Evolutionary conservation across 495 filamentous ascomycete genomes (phyloP).

Genomic region (Neurospora intermedia): DNA sequence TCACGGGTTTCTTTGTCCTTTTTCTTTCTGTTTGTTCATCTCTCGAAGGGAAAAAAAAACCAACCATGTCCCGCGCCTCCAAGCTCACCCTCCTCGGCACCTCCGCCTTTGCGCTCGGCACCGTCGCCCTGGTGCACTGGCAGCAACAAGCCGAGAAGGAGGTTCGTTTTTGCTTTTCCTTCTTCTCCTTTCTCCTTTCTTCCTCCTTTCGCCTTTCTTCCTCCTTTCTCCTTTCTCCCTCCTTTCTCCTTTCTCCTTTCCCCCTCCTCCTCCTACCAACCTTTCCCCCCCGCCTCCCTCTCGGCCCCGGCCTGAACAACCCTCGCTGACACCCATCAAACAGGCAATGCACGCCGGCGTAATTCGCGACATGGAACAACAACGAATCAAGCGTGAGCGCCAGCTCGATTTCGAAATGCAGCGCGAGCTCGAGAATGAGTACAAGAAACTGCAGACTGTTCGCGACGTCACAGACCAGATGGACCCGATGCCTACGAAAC

Average conservation of each 20-base stretch:
- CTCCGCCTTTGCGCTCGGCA: slow-evolving; percentile 60
- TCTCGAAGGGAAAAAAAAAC: too few relatives aligned
- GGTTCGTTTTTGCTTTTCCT: slow-evolving; percentile 37
- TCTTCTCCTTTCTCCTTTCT: background rate
- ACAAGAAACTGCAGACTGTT: slow-evolving; percentile 68
- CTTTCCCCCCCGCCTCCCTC: too few relatives aligned
- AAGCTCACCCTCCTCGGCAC: slow-evolving; percentile 77
- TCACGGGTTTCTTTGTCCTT: too few relatives aligned
- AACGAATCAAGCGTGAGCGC: slow-evolving; percentile 75
- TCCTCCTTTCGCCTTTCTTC: background rate
- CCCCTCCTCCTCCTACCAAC: too few relatives aligned
- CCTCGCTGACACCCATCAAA: background rate
- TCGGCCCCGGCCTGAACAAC: too few relatives aligned
- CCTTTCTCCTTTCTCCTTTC: too few relatives aligned
- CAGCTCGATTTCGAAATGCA: slow-evolving; percentile 93
- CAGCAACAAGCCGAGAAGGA: slow-evolving; percentile 77
- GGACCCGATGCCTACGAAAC: background rate
- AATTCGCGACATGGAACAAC: slow-evolving; percentile 88
- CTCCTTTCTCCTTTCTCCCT: background rate
- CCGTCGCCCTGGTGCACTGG: slow-evolving; percentile 81
- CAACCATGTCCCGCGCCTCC: slow-evolving; percentile 76
- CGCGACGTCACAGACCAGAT: slow-evolving; percentile 24
- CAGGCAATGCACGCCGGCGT: slow-evolving; percentile 92
- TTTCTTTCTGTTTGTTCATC: too few relatives aligned
- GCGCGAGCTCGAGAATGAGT: slow-evolving; percentile 72